Evolutionary conservation across 225 moss, liverwort and hornwort species (phyloP), one percentile per base, ranked within the genome.

Genomic region (Physcomitrellopsis africana): DNA sequence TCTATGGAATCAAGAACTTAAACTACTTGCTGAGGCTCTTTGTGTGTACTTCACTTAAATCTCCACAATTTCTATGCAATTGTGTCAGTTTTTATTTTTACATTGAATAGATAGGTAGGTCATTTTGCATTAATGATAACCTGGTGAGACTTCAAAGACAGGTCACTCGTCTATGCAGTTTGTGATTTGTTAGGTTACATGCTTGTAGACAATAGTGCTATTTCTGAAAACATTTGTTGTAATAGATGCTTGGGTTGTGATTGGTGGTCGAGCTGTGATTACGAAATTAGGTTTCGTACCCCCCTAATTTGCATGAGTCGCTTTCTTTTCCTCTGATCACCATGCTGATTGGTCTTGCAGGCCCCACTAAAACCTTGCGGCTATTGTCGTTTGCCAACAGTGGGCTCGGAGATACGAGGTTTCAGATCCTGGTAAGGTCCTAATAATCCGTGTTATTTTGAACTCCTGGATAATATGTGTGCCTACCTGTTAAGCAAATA

Each of bases 1-100:
- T 52, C 76, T 87, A 51, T 83, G 87, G 90, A 94, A 83, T 70
- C 83, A 80, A 75, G 84, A 92, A 54, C 78, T 92, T 44, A 86
- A 89, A 75, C 79, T 82, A 65, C 60, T 94, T 37, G 84, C 86
- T 20, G 64, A 85, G 4, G 87, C 92, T 56, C 45, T 89, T 16
- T 80, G 90, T 86, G 63, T 65, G 42, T 58, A 62, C 32, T 77
- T 46, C n/a, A 65, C 63, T 44, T 58, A 51, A 16, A 15, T 2
- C 19, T 58, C 0, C 45, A 58, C 14, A 62, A 79, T 27, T 42
- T 16, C 51, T 13, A 51, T 43, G 5, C 5, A 7, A 17, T 8
- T 26, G 7, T 52, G 5, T 43, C 41, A 55, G 11, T 47, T 44
- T 37, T 37, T 7, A 5, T 37, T 37, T 71, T 51, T 7, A 22